Evolutionary conservation across 805 yeast species (phyloP).

Genomic region (Suhomyces sp.): DNA sequence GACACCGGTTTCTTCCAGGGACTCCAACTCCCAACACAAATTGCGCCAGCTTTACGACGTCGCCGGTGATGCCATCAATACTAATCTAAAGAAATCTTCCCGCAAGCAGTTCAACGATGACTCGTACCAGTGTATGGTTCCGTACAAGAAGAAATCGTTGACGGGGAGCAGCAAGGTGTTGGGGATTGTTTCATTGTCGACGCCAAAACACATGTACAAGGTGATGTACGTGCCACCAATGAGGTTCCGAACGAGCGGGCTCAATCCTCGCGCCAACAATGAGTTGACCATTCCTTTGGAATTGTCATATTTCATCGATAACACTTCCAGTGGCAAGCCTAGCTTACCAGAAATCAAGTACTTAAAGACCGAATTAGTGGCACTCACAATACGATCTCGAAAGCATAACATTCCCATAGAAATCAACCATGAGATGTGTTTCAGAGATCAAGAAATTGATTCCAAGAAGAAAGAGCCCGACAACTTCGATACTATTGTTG

Average conservation of each 20-base stretch:
- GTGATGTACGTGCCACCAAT: conserved; percentile 33
- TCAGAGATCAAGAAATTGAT: conserved; percentile 31
- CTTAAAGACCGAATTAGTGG: conserved; percentile 33
- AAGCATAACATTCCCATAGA: conserved; percentile 40
- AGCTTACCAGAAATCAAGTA: conserved; percentile 35
- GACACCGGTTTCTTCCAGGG: conserved; percentile 19
- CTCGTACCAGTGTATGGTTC: conserved; percentile 29
- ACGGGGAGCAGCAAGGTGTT: conserved; percentile 29
- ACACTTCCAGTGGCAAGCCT: conserved; percentile 8
- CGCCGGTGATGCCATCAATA: conserved; percentile 18
- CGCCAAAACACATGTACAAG: conserved; percentile 30
- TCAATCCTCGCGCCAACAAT: conserved; percentile 7
- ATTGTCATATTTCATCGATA: conserved; percentile 21
- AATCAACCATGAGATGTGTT: conserved; percentile 38
- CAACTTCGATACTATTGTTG: conserved; percentile 32
- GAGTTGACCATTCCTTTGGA: conserved; percentile 32
- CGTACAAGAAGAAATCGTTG: conserved; percentile 32
- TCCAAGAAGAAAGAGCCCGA: conserved; percentile 21
- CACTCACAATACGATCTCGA: conserved; percentile 31
- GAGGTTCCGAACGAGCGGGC: conserved; percentile 17
- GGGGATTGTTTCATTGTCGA: conserved; percentile 33
- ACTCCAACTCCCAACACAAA: conserved; percentile 15
- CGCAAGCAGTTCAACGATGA: conserved; percentile 18
- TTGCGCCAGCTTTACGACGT: conserved; percentile 32
- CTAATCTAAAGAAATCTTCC: conserved; percentile 10